Evolutionary conservation across 306 rosid species (phyloP), one percentile per base, ranked within the genome.

Genomic region (Rubus idaeus): DNA sequence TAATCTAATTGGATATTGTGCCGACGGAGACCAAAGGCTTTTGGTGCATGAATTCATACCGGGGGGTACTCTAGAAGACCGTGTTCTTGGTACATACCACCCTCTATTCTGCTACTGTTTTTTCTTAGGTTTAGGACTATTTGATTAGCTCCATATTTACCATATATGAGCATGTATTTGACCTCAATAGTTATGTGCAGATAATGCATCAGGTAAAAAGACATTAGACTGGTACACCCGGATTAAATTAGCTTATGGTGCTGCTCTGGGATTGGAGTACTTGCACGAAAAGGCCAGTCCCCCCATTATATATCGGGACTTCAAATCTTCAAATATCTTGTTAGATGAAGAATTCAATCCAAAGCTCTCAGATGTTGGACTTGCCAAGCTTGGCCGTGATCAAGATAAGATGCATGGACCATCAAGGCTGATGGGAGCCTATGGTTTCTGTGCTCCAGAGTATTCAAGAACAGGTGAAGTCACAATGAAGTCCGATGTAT

Each of bases 11-110:
- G 98, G 98, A 44, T 92, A 94, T 68, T 94, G 98, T 78, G 95
- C 96, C 68, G 98, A 94, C 53, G 98, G 98, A 10, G 98, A 94
- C 79, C 98, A 94, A 75, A 90, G 98, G 71, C 88, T 94, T 77
- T 73, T 94, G 91, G 98, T 94, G 9, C 82, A 89, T 79, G 96
- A 94, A 78, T 92, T 79, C 79, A 72, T 94, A 83, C 23, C 89
- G 0, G 97, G 85, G 2, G 88, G 95, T 8, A 79, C 89, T 70
- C 65, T 94, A 58, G 95, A 89, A 77, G 79, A 58, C 45, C 83
- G 74, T 76, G 89, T 94, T 83, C 85, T 91, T 42, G 96, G 98
- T 94, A 87, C 8, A n/a, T 23, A 9, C 46, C 45, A 5, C 9
- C 44, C 71, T 39, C 16, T 20, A 6, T 14, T 51, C 44, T 20